These are phyloP conservation scores for Leccinum insolens DNA, from an alignment of 1,284 basidiomycete species.

Conservation along the genomic window DNA sequence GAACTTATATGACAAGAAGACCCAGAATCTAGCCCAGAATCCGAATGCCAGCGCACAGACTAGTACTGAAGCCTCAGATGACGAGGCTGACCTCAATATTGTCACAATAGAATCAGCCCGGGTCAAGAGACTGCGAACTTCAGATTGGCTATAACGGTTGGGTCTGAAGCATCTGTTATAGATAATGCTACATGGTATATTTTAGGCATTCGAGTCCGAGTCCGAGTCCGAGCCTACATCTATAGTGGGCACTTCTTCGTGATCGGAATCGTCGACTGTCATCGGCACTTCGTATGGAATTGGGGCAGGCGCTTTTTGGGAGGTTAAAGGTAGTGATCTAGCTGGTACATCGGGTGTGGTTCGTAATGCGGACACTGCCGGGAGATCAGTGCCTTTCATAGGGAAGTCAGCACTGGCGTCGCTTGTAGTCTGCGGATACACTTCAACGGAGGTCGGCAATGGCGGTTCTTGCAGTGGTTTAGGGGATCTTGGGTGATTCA, in stretches of 20 bases:
- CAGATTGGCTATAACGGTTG: constrained; percentile 5
- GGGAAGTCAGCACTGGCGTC: not conserved
- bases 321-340: not conserved
- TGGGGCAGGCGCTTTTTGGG: constrained; percentile 13
- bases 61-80: constrained; percentile 43
- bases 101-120: constrained; percentile 17
- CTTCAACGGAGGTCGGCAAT: not conserved
- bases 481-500: constrained; percentile 2
- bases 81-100: constrained; percentile 36
- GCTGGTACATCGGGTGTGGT: not conserved
- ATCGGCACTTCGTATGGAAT: constrained; percentile 12
- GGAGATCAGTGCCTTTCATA: not conserved
- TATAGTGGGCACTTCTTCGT: constrained; percentile 57
- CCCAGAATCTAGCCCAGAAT: constrained; percentile 23
- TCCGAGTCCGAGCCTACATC: constrained; percentile 51
- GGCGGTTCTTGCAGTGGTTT: constrained; percentile 4
- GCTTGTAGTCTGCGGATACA: constrained; percentile 3
- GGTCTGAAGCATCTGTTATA: not conserved
- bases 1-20: constrained; percentile 16
- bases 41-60: constrained; percentile 17
- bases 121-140: constrained; percentile 25
- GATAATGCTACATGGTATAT: not conserved
- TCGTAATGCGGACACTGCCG: not conserved
- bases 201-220: constrained; percentile 32
- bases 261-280: constrained; percentile 42